Evolutionary conservation across 1,139 yeast genomes (phyloP).

Genomic region (Geotrichum aggregatum): DNA sequence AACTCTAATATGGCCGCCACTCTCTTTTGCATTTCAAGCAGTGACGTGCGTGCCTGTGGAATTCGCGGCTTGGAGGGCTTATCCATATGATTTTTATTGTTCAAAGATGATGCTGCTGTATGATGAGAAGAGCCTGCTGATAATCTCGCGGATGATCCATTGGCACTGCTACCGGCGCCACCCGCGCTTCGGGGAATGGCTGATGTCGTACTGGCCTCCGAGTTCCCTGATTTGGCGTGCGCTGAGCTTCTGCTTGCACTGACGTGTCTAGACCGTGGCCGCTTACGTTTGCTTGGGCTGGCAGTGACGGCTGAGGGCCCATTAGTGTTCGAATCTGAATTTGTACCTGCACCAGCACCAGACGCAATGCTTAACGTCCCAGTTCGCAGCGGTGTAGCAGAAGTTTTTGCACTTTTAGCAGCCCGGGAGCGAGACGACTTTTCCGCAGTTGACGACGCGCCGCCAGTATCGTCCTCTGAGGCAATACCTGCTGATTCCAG

Average conservation of each 20-base stretch:
- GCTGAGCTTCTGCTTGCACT: neutral
- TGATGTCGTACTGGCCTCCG: neutral
- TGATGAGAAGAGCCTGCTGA: slow-evolving; percentile 1
- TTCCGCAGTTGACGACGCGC: slow-evolving; percentile 2
- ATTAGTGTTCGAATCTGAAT: neutral
- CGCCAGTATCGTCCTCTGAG: slow-evolving; percentile 10
- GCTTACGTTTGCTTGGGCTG: slow-evolving; percentile 11
- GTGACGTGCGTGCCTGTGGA: slow-evolving; percentile 68
- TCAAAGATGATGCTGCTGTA: slow-evolving; percentile 19
- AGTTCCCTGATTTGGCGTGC: neutral
- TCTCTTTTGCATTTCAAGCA: slow-evolving; percentile 79
- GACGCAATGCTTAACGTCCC: neutral
- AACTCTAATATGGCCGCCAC: slow-evolving; percentile 89
- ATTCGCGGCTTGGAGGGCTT: slow-evolving; percentile 78
- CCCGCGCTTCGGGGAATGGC: slow-evolving; percentile 1
- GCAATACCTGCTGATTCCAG: slow-evolving; percentile 9
- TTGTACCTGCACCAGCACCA: neutral
- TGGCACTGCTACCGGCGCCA: neutral
- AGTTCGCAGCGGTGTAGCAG: neutral
- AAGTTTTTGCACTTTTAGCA: neutral
- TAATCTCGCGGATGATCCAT: neutral
- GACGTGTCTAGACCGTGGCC: slow-evolving; percentile 9
- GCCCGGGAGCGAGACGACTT: slow-evolving; percentile 1
- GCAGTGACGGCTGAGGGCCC: neutral
- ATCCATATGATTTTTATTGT: slow-evolving; percentile 41